Percentiles rank a stretch among this genome's conserved stretches.
Conservation (phyloP, 768 basidiomycete genomes). For the Dacryopinax primogenitus region DNA sequence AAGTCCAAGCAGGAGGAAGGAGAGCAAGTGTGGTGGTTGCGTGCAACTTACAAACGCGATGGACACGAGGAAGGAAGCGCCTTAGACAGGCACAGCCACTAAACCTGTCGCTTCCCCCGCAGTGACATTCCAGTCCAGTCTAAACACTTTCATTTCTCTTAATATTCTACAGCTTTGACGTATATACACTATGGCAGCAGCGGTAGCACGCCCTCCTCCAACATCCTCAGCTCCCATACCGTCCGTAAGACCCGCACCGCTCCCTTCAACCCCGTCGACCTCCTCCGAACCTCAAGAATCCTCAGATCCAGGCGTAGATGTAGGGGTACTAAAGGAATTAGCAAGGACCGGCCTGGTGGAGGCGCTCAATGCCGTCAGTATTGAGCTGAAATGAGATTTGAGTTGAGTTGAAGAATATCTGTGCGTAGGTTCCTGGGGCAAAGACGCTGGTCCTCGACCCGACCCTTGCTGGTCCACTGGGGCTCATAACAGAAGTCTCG, state of each 20-base stretch:
- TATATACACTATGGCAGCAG: background rate
- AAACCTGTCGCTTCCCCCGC: background rate
- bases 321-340: constrained; percentile 49
- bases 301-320: constrained; percentile 20
- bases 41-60: background rate
- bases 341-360: constrained; percentile 72
- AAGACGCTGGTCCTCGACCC: constrained; percentile 95
- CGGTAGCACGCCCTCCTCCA: background rate
- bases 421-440: constrained; percentile 64
- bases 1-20: background rate
- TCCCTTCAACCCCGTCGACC: constrained; percentile 2
- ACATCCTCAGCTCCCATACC: too few relatives aligned
- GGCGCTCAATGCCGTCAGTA: constrained; percentile 61
- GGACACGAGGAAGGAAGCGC: constrained; percentile 1
- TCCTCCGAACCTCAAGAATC: constrained; percentile 20
- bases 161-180: too few relatives aligned
- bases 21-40: background rate
- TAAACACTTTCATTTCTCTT: too few relatives aligned
- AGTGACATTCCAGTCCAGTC: background rate
- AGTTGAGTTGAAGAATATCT: background rate
- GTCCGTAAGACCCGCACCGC: background rate
- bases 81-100: background rate
- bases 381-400: background rate
- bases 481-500: constrained; percentile 88
- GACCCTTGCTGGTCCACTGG: constrained; percentile 76